These are phyloP conservation scores for Nemophila menziesii DNA, from an alignment of 257 asterid genomes.

Conservation along the genomic window DNA sequence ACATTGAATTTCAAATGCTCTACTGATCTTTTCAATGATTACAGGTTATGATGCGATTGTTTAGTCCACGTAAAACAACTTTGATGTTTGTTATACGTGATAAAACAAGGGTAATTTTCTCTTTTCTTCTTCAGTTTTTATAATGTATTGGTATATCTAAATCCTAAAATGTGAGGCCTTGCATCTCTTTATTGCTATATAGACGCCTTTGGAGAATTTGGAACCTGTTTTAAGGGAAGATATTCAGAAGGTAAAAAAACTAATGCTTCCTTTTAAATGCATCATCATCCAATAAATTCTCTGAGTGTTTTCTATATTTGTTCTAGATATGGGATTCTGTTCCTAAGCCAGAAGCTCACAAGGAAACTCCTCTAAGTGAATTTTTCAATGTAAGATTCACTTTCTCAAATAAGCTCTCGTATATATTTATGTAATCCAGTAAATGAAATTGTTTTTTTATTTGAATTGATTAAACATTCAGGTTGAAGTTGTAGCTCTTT, in stretches of 20 bases:
- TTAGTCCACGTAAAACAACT: conserved; percentile 92
- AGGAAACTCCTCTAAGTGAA: conserved; percentile 82
- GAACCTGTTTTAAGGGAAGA: conserved; percentile 93
- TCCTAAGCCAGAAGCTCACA: conserved; percentile 89
- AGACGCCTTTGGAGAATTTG: conserved; percentile 94
- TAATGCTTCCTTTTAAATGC: background rate
- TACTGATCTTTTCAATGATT: conserved; percentile 15
- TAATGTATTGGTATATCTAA: background rate
- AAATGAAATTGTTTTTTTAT: background rate
- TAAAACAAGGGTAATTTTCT: conserved; percentile 63
- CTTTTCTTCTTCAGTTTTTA: background rate
- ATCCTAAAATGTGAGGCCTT: background rate
- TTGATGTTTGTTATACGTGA: conserved; percentile 96
- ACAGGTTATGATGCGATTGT: conserved; percentile 97
- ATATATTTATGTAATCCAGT: background rate
- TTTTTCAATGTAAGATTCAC: conserved; percentile 79
- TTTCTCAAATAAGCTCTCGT: conserved; percentile 2
- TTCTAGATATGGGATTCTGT: conserved; percentile 93
- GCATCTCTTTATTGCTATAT: conserved; percentile 6
- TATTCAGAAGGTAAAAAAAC: conserved; percentile 65
- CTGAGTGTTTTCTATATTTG: conserved; percentile 11
- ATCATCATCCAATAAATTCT: background rate
- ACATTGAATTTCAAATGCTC: background rate
- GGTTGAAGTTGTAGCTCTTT: conserved; percentile 82
- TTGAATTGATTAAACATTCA: conserved; percentile 19